Evolutionary conservation across 176 grass and related monocot species (phyloP).

Genomic region (Dactylis glomerata): DNA sequence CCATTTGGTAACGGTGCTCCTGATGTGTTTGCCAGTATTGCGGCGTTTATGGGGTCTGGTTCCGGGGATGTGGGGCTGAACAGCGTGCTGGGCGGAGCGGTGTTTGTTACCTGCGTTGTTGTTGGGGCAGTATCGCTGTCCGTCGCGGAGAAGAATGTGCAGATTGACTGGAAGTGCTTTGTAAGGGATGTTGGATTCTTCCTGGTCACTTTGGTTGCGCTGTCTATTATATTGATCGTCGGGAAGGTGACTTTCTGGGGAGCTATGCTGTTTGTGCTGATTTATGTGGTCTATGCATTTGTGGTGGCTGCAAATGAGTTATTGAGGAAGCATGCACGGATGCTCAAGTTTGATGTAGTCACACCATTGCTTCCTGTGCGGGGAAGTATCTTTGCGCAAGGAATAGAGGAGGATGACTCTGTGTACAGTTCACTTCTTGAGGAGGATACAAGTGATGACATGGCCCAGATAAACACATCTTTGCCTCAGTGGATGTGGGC

Average conservation of each 20-base stretch:
- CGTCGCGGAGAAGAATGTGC: slow-evolving; percentile 87
- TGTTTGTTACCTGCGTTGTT: slow-evolving; percentile 95
- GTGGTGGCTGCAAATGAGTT: slow-evolving; percentile 91
- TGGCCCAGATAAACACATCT: slow-evolving; percentile 44
- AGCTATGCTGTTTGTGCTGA: slow-evolving; percentile 73
- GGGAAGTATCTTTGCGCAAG: slow-evolving; percentile 75
- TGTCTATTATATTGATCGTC: slow-evolving; percentile 67
- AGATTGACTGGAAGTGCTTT: slow-evolving; percentile 88
- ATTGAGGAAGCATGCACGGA: slow-evolving; percentile 80
- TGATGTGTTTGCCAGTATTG: slow-evolving; percentile 95
- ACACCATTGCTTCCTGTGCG: slow-evolving; percentile 85
- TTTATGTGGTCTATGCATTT: slow-evolving; percentile 87
- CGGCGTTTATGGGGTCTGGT: slow-evolving; percentile 69
- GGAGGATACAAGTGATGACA: slow-evolving; percentile 56
- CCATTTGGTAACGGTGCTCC: slow-evolving; percentile 95
- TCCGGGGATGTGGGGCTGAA: slow-evolving; percentile 92
- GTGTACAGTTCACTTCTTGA: slow-evolving; percentile 79
- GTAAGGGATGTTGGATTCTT: slow-evolving; percentile 91
- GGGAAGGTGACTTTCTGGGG: slow-evolving; percentile 92
- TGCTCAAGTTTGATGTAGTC: slow-evolving; percentile 77
- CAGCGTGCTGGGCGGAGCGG: slow-evolving; percentile 87
- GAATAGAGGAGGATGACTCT: slow-evolving; percentile 62
- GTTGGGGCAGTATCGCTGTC: slow-evolving; percentile 74
- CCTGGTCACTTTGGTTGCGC: slow-evolving; percentile 51
- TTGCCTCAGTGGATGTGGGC: slow-evolving; percentile 99